Evolutionary conservation across 495 filamentous ascomycete genomes (phyloP).

Genomic region (Penicillium parvum): DNA sequence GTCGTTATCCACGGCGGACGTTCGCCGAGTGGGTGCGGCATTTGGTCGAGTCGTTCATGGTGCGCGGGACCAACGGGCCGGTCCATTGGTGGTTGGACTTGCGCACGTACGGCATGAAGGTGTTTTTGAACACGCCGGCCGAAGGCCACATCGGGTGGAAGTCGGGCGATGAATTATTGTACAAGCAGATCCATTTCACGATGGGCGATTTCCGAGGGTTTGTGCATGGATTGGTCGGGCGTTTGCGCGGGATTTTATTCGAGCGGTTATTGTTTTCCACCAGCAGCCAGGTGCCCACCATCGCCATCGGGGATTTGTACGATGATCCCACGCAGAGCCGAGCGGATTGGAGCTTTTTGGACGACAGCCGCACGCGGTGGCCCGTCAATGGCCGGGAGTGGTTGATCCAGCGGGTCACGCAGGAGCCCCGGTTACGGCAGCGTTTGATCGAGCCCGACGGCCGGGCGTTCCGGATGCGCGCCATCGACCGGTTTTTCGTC

Average conservation of each 20-base stretch:
- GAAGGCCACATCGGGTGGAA: background rate
- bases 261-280: background rate
- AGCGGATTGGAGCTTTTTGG: background rate
- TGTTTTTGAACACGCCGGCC: background rate
- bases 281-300: background rate
- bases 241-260: background rate
- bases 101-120: background rate
- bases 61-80: background rate
- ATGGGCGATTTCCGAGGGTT: slow-evolving; percentile 1
- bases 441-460: background rate
- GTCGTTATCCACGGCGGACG: background rate
- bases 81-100: background rate
- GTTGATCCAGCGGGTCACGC: background rate
- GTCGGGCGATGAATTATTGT: background rate
- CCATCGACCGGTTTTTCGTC: background rate
- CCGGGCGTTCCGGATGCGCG: background rate
- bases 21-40: background rate
- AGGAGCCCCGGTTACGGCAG: background rate
- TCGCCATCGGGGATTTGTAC: background rate
- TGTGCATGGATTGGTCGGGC: background rate
- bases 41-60: background rate
- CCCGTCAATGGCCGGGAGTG: background rate
- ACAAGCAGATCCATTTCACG: background rate
- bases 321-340: background rate
- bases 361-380: background rate